Evolutionary conservation across 257 asterid species (phyloP), one percentile per base, ranked within the genome.

Genomic region (Hygrophila difformis): DNA sequence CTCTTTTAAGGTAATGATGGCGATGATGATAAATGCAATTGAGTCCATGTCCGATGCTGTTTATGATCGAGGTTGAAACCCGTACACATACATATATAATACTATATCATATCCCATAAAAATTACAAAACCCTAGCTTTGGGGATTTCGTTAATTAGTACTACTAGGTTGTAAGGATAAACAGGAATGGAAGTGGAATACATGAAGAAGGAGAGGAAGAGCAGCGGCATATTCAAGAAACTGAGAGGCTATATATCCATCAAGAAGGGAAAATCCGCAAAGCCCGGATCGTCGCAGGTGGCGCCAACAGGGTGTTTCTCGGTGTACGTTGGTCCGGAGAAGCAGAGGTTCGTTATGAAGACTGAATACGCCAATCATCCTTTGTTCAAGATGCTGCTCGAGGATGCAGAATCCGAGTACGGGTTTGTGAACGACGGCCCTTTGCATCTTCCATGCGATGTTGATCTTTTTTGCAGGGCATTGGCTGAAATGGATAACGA

Each of bases 381-480:
- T 1, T 15, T 72, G 39, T 81, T 81, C 72, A 75, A 24, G 73
- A 67, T 67, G 74, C 40, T 81, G 55, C 81, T 81, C 2, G 84
- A 81, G 58, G 93, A 81, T 38, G 87, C 87, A n/a, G 84, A 77
- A 53, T 18, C 49, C 70, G 84, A 74, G 5, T 81, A 81, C 13
- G 93, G 91, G 4, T 79, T 65, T 60, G n/a, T 5, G 2, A 51
- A 54, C 20, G 69, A 81, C 2, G 87, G 84, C 2, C 93, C 93
- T 1, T 31, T 81, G 1, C 48, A 41, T 24, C 77, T 79, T 6
- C 91, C 91, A 0, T 79, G 91, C 64, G 74, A 70, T 26, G 85
- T 73, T n/a, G 65, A 55, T 63, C 67, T 72, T 0, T 81, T 81
- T 34, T 50, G 51, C 55, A 60, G 57, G n/a, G 60, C 77, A 22